These are phyloP conservation scores for Mortierella alpina DNA, from an alignment of 192 early-diverging fungal genomes.

Conservation along the genomic window DNA sequence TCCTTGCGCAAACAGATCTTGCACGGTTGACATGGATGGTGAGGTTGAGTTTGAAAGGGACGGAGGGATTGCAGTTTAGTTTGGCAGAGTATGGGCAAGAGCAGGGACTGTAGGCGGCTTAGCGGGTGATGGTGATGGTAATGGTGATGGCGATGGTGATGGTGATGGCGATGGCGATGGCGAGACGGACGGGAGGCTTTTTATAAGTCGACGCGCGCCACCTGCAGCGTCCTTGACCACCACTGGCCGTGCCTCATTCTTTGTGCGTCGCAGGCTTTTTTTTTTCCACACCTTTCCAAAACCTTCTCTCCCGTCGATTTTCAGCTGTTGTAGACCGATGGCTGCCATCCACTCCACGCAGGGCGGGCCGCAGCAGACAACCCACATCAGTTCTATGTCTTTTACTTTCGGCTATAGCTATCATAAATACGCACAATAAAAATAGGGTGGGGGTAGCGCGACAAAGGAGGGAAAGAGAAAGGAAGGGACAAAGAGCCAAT, in stretches of 20 bases:
- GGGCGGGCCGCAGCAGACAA: no score
- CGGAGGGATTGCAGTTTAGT: background rate
- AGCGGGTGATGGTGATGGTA: background rate
- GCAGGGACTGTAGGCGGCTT: background rate
- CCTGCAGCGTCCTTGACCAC: background rate
- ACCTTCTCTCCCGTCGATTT: background rate
- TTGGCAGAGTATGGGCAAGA: background rate
- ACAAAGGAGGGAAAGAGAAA: background rate
- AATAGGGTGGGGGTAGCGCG: background rate
- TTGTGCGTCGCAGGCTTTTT: background rate
- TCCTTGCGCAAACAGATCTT: slow-evolving; percentile 60
- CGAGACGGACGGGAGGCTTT: no score
- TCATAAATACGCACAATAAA: background rate
- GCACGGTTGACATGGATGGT: slow-evolving; percentile 26
- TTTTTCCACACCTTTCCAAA: slow-evolving; percentile 12
- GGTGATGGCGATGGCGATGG: background rate
- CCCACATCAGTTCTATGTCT: no score
- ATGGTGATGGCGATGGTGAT: background rate
- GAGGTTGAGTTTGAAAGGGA: background rate
- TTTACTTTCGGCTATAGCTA: no score
- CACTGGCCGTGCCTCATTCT: slow-evolving; percentile 8
- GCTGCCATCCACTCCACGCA: no score
- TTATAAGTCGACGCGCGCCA: background rate
- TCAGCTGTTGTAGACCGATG: background rate
- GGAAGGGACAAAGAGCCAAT: background rate